Base-by-base conservation (phyloP, 169 alveolate species). In the Cryptosporidium canis region DNA sequence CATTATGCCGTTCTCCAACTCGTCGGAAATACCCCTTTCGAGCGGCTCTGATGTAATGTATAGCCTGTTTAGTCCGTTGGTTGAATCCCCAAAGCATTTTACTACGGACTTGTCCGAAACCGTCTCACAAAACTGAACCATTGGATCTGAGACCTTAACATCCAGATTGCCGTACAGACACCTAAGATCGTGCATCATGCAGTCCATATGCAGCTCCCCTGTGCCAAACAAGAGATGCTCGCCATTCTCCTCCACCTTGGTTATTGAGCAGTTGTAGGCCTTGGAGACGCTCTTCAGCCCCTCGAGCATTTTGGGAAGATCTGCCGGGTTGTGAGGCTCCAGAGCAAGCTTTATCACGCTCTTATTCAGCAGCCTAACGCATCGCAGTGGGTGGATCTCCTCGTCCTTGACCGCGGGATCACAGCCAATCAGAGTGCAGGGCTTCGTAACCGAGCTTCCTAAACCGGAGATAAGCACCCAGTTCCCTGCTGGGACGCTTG, bases 321-420 rank as follows among this genome's bases (percentile, higher is more conserved):
- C 99, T 11, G 98, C 92, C 35, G 99, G 99, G 72, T 96, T 96
- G 16, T 97, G 94, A 12, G 99, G 99, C 91, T 98, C 99, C 39
- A 97, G 94, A 27, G 99, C 99, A 0, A 98, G 93, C 90, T 96
- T 95, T 37, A 93, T 72, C 3, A 70, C 90, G 29, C 92, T 56
- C 33, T 58, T 77, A 56, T 55, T 92, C 21, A 61, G 18, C 82
- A 91, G 65, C 90, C 93, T 24, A 94, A 93, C 55, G 64, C 70
- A 1, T 83, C 90, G 39, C 90, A 87, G 48, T 45, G 83, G 70
- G 90, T 43, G 41, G 70, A 66, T 37, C 51, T 77, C 63, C 16
- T 29, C 51, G 8, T 77, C 63, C 6, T 39, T 51, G 9, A 51
- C 24, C 4, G 37, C n/a, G n/a, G 33, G 29, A 16, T 37, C 27